Base-by-base conservation (phyloP, 2,329 filamentous ascomycete genomes). In the Rachicladosporium sp. region DNA sequence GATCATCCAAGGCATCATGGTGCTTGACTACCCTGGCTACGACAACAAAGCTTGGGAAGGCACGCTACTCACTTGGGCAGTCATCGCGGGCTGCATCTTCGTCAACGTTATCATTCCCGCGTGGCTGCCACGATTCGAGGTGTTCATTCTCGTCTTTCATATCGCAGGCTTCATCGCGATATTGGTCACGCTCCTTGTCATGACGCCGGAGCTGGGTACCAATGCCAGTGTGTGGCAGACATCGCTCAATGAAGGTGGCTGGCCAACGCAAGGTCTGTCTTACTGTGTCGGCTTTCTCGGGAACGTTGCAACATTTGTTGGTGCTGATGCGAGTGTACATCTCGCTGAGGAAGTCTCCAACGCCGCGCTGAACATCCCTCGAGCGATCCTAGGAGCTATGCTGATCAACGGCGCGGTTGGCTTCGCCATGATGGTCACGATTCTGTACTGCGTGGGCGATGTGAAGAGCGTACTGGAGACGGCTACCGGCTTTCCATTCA, bases 81-180 rank as follows among this genome's bases (percentile, higher is more conserved):
- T 62, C 52, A 57, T 58, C 19, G 44, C 49, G 5, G 54, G 53
- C 8, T 63, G 60, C 29, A 61, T 68, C 40, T 56, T 69, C 30
- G 52, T 69, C 42, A 67, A 66, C 31, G 67, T 67, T 2, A 64
- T 67, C 1, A 68, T 72, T 49, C 64, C 70, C 37, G 61, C 57
- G 9, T 55, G 47, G 46, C 48, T 58, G 4, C 57, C 56, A 2
- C 46, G 45, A 29, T 57, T 60, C 33, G 71, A 76, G 50, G 64
- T 66, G 1, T 52, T 60, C 36, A 56, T 59, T 29, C 42, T 59
- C n/a, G 52, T 59, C 33, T 47, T 74, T 12, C 71, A 74, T 42
- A 57, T 74, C 8, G 54, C 68, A 6, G 71, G 70, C 6, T 74
- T 74, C 53, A 66, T 74, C 36, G 70, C 66, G 0, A 68, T 73